Evolutionary conservation across 352 stramenopile species (phyloP), one percentile per base, ranked within the genome.

Genomic region (Phytophthora hybrid): DNA sequence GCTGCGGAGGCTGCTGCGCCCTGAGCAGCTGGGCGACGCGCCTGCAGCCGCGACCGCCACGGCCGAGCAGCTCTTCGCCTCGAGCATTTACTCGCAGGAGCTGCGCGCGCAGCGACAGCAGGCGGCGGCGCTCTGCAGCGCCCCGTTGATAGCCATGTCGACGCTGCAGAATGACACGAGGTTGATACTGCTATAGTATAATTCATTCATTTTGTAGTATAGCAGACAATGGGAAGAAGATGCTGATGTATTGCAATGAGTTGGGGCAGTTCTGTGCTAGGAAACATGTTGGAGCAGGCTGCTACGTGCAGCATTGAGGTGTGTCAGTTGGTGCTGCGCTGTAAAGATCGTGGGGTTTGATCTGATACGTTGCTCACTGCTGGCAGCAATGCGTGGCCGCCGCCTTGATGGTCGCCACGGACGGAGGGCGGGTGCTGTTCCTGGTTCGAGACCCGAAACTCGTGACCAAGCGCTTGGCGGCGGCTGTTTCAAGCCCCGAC

Each of bases 41-140:
- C 16, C 59, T 0, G 51, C 55, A 19, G 41, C 41, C 34, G 34
- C 34, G 26, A 75, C 63, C 18, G 23, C 55, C 63, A 84, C 78
- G 46, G 83, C 76, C 9, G 82, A 87, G 54, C 73, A 83, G 77
- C 76, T 93, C 29, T 82, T 93, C 32, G 60, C 83, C 3, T 80
- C 80, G n/a, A 87, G 73, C n/a, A 78, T 93, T 19, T 77, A 89
- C 49, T 63, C 74, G 16, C 54, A 76, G 7, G 74, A 73, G 11
- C 65, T 76, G 57, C 49, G 63, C 4, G 51, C 66, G 10, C 31
- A 80, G 41, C 66, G 85, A 6, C 66, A 71, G n/a, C 59, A 67
- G 31, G 80, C 73, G 26, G 85, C 83, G 46, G 72, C 75, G n/a
- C 63, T 63, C 14, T 88, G 76, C 26, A 80, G 75, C 9, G 83